Evolutionary conservation across 768 basidiomycete species (phyloP), one percentile per base, ranked within the genome.

Genomic region (Tremella mesenterica): DNA sequence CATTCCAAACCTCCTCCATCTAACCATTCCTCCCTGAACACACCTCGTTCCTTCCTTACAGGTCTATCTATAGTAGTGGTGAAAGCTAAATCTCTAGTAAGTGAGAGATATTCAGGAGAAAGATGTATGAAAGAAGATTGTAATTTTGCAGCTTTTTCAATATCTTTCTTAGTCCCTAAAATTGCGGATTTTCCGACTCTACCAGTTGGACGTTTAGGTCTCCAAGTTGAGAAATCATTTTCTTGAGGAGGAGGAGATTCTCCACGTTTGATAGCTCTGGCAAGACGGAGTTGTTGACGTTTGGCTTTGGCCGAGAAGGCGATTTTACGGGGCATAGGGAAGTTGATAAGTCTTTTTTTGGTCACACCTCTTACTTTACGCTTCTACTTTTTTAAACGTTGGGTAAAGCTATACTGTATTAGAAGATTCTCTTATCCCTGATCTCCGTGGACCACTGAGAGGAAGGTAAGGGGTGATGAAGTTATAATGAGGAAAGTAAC

Each of bases 241-340:
- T n/a, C n/a, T n/a, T n/a, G n/a, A n/a, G n/a, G n/a, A 16, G 44
- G 44, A 27, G 20, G n/a, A 20, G 44, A 20, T 4, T 69, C 64
- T 18, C 86, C 89, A 28, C 88, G 83, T 71, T 92, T 92, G 28
- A 85, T 74, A 3, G 90, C 89, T 21, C 89, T 84, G 63, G 86
- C 88, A 45, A 83, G 79, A 69, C 87, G 82, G 7, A 83, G 78
- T 53, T 86, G 80, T 1, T 80, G 82, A 27, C 62, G 58, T 48
- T 64, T 61, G 34, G 64, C 56, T 54, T 70, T 69, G 31, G 45
- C 58, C 10, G 69, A 71, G 28, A 54, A 51, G 3, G 60, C 53
- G 21, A 56, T 64, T 18, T 54, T 54, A 28, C 71, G 54, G 1
- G 67, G 67, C 65, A 70, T 65, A n/a, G n/a, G n/a, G n/a, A n/a